Evolutionary conservation across 371 early-diverging fungal species (phyloP).

Genomic region (Mucor piriformis): DNA sequence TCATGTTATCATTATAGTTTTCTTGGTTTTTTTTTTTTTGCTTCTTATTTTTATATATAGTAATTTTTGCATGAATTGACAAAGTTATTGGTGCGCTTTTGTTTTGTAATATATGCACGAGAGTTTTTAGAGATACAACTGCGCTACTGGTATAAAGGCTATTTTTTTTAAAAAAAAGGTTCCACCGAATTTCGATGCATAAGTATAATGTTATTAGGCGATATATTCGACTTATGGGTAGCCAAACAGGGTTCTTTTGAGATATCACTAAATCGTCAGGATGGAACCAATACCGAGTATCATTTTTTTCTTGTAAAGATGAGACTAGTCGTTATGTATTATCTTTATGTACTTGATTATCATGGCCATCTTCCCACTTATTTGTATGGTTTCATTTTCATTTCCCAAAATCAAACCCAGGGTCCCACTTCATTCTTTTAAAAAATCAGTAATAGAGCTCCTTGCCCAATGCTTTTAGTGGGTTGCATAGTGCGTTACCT

Average conservation of each 20-base stretch:
- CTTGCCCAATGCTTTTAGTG: constrained; percentile 48
- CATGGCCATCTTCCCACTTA: constrained; percentile 27
- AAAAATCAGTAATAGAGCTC: constrained; percentile 49
- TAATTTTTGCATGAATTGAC: no score
- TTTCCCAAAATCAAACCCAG: constrained; percentile 36
- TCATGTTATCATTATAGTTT: no score
- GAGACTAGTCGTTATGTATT: constrained; percentile 26
- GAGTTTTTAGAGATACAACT: no score
- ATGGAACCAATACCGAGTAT: constrained; percentile 43
- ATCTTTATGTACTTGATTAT: constrained; percentile 3
- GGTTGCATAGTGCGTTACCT: constrained; percentile 54
- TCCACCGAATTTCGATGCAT: constrained; percentile 10
- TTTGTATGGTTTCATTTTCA: constrained; percentile 42
- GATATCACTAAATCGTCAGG: constrained; percentile 31
- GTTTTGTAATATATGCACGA: no score
- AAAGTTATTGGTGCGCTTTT: no score
- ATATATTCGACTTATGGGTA: constrained; percentile 11
- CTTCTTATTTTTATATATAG: no score
- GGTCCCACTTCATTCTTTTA: constrained; percentile 53
- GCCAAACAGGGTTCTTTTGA: constrained; percentile 25
- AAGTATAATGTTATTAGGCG: constrained; percentile 3
- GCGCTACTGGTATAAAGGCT: no score
- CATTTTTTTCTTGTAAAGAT: constrained; percentile 38
- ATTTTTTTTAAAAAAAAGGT: constrained; percentile 4
- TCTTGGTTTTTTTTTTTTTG: no score